phyloP scores from a whole-genome alignment of 2,329 filamentous ascomycete species.

The Ophiostoma sp. region DNA sequence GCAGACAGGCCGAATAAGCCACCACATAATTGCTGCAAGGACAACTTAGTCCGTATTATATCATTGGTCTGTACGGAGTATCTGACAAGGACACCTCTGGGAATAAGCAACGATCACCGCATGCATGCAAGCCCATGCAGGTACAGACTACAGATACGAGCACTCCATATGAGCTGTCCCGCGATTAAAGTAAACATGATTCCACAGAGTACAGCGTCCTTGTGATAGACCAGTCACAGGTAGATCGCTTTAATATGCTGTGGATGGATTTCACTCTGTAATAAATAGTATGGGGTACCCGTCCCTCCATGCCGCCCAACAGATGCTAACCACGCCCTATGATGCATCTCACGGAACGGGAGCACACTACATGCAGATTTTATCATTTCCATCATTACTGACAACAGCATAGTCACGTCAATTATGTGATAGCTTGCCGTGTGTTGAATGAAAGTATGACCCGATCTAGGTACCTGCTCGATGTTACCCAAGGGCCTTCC shows the following conservation, averaged over 20 bases:
- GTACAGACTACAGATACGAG: slow-evolving; percentile 18
- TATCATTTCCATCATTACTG: not conserved
- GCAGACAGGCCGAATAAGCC: not conserved
- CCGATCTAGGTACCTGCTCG: not conserved
- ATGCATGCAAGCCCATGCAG: slow-evolving; percentile 16
- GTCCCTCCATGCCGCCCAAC: not conserved
- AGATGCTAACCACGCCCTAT: not conserved
- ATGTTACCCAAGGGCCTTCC: not conserved
- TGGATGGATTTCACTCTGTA: not conserved
- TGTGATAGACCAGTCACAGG: not conserved
- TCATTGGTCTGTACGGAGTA: not conserved
- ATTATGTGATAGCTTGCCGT: not conserved
- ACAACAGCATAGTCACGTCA: not conserved
- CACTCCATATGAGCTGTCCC: not conserved
- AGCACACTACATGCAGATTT: not conserved
- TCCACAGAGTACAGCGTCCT: not conserved
- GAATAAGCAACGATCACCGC: not conserved
- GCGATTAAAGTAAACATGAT: not conserved
- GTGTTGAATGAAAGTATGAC: not conserved
- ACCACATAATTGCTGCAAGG: not conserved
- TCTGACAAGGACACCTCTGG: not conserved
- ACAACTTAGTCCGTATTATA: not conserved
- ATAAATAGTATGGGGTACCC: not conserved
- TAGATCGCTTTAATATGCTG: not conserved
- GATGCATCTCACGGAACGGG: not conserved